Evolutionary conservation across 2,329 filamentous ascomycete species (phyloP), one percentile per base, ranked within the genome.

Genomic region (Hypomyces perniciosus): DNA sequence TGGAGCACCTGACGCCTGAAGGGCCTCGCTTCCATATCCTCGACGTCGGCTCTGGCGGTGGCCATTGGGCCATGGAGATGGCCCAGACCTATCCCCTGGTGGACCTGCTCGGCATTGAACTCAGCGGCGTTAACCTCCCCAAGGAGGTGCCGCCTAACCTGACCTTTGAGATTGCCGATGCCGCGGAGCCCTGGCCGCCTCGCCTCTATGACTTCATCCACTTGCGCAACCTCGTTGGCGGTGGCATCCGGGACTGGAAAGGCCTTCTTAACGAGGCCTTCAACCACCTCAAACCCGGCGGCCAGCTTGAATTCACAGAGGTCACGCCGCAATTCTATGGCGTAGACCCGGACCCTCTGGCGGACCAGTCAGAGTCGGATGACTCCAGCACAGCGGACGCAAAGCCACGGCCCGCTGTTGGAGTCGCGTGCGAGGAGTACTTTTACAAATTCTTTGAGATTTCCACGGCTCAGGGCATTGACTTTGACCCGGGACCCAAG

Each of bases 151-250:
- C 81, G 6, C 72, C 78, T 13, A 85, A 85, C 57, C 72, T 84
- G 26, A 72, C 69, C 4, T 84, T 84, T 60, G 68, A 79, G 51
- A 73, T 84, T 37, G 78, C 78, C 60, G 80, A 85, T 59, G 72
- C 77, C 30, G 77, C 80, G 54, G 70, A 78, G 29, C 67, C 63
- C 4, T 75, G 71, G 72, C 63, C 62, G 4, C 59, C 59, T 6
- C 54, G 57, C 1, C 57, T 59, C 2, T 67, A 65, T 48, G 72
- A 75, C 57, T 72, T 74, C 43, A 63, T 75, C 26, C 71, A 75
- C 55, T 65, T 70, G 51, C 69, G 72, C 38, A 68, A 71, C 57
- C 56, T 71, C n/a, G 62, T 73, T 6, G 70, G 69, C 7, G 72
- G 70, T 0, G 77, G 77, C 43, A 61, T 75, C n/a, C 63, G 63